Conservation (phyloP, 176 grass and related monocot species). For the Oryza coarctata region DNA sequence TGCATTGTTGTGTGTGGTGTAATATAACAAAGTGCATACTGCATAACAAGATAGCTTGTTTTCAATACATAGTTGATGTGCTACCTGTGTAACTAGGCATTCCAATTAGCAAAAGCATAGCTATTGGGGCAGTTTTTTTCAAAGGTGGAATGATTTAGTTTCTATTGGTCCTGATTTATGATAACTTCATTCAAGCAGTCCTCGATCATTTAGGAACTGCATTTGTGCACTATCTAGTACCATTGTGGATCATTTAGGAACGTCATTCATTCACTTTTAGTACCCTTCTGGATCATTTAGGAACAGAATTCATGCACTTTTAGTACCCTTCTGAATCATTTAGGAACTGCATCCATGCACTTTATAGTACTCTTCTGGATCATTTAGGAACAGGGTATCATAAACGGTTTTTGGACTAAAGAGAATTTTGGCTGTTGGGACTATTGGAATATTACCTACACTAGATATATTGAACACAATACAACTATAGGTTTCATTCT, state of each 20-base stretch:
- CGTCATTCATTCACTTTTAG: background rate
- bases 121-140: background rate
- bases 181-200: background rate
- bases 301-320: background rate
- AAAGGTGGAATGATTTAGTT: background rate
- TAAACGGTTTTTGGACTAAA: background rate
- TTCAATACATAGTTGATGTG: too few relatives aligned
- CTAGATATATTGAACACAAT: background rate
- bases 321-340: background rate
- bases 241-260: too few relatives aligned
- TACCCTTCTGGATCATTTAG: background rate
- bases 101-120: background rate
- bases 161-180: background rate
- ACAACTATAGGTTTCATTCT: background rate
- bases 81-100: background rate
- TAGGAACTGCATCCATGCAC: background rate
- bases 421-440: background rate
- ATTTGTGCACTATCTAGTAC: background rate
- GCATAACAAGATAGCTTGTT: background rate
- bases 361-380: background rate
- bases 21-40: background rate
- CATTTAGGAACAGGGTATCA: background rate
- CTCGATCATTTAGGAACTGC: background rate
- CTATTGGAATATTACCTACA: background rate
- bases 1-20: background rate